Evolutionary conservation across 305 asterid genomes (phyloP), one percentile per base, ranked within the genome.

Genomic region (Petunia hybrid): DNA sequence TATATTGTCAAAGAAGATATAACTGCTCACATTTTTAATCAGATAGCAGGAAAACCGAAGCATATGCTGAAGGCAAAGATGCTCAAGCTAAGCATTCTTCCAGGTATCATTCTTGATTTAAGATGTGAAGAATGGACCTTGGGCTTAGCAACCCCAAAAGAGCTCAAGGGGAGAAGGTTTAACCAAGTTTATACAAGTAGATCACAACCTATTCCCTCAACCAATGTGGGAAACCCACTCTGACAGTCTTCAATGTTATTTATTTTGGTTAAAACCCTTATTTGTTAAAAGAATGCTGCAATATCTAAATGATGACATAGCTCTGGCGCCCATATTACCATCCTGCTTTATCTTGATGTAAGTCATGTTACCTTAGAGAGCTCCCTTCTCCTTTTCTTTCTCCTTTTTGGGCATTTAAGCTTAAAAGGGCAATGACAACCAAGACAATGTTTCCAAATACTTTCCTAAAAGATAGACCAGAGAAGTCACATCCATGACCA

Each of bases 61-160:
- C 78, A 73, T 51, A 38, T 51, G 78, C 78, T 73, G 63, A 51
- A 45, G 63, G 36, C 36, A 36, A 73, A 73, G 78, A 73, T 73
- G 63, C 46, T 73, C 36, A 43, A 7, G 46, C 7, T 51, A 51
- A 51, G 35, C 42, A 73, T 51, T 48, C 46, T 51, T 42, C 61
- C 38, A 73, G 46, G 63, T 3, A 73, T n/a, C 41, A 68, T 68
- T 22, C 62, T 73, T 48, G 4, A 5, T 5, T 73, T 35, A 22
- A 22, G 31, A 22, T 22, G 31, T 22, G 31, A 22, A 22, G 31
- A 22, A 22, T 22, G 31, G 31, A 22, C 31, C 31, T 22, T 22
- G 31, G 31, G 31, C 31, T 22, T 22, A 22, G 31, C 31, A 22
- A 22, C 31, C 31, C 31, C 31, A 22, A 22, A 22, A 22, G 31